These are phyloP conservation scores for Emergomyces orientalis DNA, from an alignment of 2,329 filamentous ascomycete genomes.

Conservation along the genomic window DNA sequence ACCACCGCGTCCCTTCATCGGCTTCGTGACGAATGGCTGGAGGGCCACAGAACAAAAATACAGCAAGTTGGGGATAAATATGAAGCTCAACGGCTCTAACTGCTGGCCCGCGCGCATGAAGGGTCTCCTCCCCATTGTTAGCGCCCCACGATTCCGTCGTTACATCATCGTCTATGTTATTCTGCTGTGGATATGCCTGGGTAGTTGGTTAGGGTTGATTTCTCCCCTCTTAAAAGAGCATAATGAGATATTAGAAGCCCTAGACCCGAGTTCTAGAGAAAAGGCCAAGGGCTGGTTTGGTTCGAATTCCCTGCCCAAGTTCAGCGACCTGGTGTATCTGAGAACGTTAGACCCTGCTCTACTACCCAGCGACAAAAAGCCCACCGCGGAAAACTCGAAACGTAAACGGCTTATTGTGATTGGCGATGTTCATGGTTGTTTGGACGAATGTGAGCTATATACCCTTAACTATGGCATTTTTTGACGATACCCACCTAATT, in stretches of 20 bases:
- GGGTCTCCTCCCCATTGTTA: constrained; percentile 25
- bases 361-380: constrained; percentile 34
- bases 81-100: constrained; percentile 19
- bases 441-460: constrained; percentile 47
- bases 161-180: constrained; percentile 29
- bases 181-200: constrained; percentile 25
- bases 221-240: constrained; percentile 28
- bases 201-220: constrained; percentile 28
- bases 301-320: constrained; percentile 39
- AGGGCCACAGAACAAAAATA: not conserved
- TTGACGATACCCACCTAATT: not conserved
- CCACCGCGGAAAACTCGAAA: constrained; percentile 20
- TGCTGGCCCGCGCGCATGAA: constrained; percentile 17
- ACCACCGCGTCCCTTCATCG: constrained; percentile 28
- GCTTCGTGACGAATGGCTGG: constrained; percentile 34
- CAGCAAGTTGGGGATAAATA: constrained; percentile 12
- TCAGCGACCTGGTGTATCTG: constrained; percentile 44
- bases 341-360: constrained; percentile 40
- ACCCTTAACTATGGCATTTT: not conserved
- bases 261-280: constrained; percentile 25
- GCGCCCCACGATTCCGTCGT: constrained; percentile 35
- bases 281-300: constrained; percentile 36
- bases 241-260: constrained; percentile 21
- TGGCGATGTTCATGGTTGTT: constrained; percentile 89
- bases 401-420: constrained; percentile 63